Percentiles rank a stretch among this genome's conserved stretches.
These are phyloP conservation scores for Austroboletus olivaceoglutinosus DNA, from an alignment of 1,284 basidiomycete species.

Conservation along the genomic window DNA sequence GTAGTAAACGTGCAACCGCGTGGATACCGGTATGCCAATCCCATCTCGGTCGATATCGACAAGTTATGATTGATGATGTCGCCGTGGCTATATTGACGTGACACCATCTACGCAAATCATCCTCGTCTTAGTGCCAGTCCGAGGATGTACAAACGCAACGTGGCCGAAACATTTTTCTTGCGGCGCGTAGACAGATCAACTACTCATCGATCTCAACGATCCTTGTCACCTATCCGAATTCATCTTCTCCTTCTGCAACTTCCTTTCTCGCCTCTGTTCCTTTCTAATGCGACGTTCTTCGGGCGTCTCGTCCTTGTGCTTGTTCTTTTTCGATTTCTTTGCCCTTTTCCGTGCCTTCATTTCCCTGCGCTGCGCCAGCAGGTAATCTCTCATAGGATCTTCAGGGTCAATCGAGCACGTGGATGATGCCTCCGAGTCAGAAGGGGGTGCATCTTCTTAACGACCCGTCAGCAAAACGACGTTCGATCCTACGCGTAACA, in stretches of 20 bases:
- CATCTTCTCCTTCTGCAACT: constrained; percentile 46
- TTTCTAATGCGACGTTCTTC: constrained; percentile 73
- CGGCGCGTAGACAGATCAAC: too few relatives aligned
- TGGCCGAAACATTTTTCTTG: too few relatives aligned
- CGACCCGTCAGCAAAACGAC: constrained; percentile 2
- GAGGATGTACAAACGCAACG: too few relatives aligned
- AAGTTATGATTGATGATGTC: too few relatives aligned
- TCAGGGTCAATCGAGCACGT: constrained; percentile 84
- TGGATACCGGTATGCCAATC: too few relatives aligned
- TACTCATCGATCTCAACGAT: too few relatives aligned
- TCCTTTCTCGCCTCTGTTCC: constrained; percentile 61
- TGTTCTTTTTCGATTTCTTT: constrained; percentile 56
- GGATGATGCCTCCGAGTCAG: constrained; percentile 65
- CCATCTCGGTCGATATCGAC: too few relatives aligned
- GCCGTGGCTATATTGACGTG: too few relatives aligned
- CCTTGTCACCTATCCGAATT: constrained; percentile 44
- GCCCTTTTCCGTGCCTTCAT: constrained; percentile 60
- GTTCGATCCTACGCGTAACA: constrained; percentile 16
- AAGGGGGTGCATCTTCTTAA: constrained; percentile 52
- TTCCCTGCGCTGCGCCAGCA: constrained; percentile 68
- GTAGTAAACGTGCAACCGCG: too few relatives aligned
- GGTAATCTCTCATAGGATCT: constrained; percentile 96
- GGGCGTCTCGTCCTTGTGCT: constrained; percentile 71
- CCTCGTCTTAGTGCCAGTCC: too few relatives aligned
- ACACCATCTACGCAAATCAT: too few relatives aligned